Evolutionary conservation across 495 filamentous ascomycete genomes (phyloP), one percentile per base, ranked within the genome.

Genomic region (Xanthoparmelia taractica): DNA sequence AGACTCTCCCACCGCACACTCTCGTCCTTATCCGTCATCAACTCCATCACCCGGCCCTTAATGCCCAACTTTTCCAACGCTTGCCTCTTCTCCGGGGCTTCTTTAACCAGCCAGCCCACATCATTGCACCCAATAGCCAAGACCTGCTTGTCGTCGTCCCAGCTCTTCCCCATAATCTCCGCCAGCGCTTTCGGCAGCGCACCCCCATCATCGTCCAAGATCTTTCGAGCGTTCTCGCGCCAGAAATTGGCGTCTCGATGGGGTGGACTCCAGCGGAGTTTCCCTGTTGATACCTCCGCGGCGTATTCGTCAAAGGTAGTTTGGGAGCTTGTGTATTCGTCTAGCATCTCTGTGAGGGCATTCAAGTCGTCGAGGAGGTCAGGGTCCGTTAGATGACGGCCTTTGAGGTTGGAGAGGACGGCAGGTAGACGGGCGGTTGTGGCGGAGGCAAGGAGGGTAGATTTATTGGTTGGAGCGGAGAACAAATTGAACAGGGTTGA

Each of bases 241-340:
- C 94, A 98, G 79, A 98, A 98, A 23, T 83, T 82, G 23, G 85
- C 79, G 75, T 89, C 92, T 68, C 91, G 89, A 73, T 98, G 94
- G 4, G 95, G 93, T 41, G 94, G 95, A 12, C 89, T 93, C 94
- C 94, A 98, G 68, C 91, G 86, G 47, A 98, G 81, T 72, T 96
- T 92, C 41, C 94, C 93, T 7, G 89, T 85, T 57, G 89, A 84
- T 40, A 98, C 78, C 75, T 98, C 94, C 50, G 88, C 87, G 17
- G 91, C 88, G 73, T 98, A 98, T 71, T 96, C 87, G 74, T 96
- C 93, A 67, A 98, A 95, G 0, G 93, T 98, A 8, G 95, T 98
- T 77, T 97, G 95, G 43, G 90, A 94, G 72, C 90, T 91, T 66
- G 92, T 93, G 74, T 97, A 97, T 57, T 94, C 92, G 29, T 95